Percentiles rank a stretch among this genome's conserved stretches.
These are phyloP conservation scores for Dendrocalamus latiflorus DNA, from an alignment of 202 grass and related monocot species.

Conservation along the genomic window DNA sequence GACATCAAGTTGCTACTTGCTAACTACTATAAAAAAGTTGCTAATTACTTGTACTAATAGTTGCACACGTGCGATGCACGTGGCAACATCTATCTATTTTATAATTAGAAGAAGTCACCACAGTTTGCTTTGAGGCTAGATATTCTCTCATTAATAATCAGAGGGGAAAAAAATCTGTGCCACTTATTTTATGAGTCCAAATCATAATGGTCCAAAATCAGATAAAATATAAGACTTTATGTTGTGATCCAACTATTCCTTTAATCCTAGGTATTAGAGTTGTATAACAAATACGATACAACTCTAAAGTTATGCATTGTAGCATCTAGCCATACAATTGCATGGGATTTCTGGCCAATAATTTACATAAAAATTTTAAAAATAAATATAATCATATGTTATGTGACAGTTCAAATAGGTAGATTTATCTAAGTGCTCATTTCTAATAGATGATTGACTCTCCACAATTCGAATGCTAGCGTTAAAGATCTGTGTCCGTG, in stretches of 20 bases:
- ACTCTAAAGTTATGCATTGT: not conserved
- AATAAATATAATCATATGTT: not conserved
- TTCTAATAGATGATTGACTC: not conserved
- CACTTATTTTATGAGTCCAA: not conserved
- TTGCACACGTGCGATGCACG: not conserved
- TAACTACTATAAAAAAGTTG: not conserved
- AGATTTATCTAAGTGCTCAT: not conserved
- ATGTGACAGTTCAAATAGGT: not conserved
- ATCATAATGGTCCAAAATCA: not conserved
- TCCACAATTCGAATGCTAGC: not conserved
- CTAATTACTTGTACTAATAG: not conserved
- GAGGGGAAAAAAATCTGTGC: not conserved
- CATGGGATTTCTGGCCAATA: not conserved
- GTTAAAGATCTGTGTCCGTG: not conserved
- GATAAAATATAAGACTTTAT: not conserved
- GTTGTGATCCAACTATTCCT: not conserved
- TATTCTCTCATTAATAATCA: not conserved
- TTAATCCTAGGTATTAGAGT: not conserved
- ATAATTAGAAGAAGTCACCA: not conserved
- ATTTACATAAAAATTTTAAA: not conserved
- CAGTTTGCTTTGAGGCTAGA: not conserved
- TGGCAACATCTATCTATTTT: not conserved
- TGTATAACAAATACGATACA: not conserved
- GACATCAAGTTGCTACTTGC: constrained; percentile 26
- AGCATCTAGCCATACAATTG: not conserved